These are phyloP conservation scores for Talaromyces sp. DNA, from an alignment of 2,329 filamentous ascomycete species.

Conservation along the genomic window DNA sequence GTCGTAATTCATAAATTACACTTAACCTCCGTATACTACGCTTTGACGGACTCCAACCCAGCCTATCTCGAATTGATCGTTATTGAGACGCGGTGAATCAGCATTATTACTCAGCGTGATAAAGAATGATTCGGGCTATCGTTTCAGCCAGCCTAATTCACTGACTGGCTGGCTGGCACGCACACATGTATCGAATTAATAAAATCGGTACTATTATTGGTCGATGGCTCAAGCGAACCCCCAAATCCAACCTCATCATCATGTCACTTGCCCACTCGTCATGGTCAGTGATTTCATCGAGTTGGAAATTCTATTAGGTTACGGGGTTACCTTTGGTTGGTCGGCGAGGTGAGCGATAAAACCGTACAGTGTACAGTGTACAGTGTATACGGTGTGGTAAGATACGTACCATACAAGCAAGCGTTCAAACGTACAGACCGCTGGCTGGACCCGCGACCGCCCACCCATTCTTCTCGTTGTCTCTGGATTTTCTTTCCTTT, in stretches of 20 bases:
- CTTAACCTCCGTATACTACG: background rate
- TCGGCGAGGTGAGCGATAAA: background rate
- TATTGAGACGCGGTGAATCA: background rate
- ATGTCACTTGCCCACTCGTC: background rate
- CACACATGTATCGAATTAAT: background rate
- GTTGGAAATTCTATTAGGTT: background rate
- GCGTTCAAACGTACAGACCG: background rate
- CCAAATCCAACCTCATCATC: background rate
- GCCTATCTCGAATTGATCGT: background rate
- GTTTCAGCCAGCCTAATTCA: background rate
- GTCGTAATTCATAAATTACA: background rate
- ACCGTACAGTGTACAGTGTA: background rate
- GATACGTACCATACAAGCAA: conserved; percentile 1
- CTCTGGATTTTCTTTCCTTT: background rate
- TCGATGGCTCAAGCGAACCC: background rate
- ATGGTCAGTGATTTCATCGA: background rate
- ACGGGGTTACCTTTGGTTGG: background rate
- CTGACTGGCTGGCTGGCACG: background rate
- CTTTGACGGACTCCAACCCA: background rate
- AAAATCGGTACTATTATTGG: background rate
- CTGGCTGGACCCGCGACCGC: background rate
- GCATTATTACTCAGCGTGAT: conserved; percentile 4
- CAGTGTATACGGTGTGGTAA: background rate
- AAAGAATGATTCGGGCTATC: background rate
- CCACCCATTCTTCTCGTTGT: background rate